A percentile compares a stretch with the other conserved stretches of the same genome.
Conservation (phyloP, 164 flowering plant genomes). For the Aristolochia contorta region DNA sequence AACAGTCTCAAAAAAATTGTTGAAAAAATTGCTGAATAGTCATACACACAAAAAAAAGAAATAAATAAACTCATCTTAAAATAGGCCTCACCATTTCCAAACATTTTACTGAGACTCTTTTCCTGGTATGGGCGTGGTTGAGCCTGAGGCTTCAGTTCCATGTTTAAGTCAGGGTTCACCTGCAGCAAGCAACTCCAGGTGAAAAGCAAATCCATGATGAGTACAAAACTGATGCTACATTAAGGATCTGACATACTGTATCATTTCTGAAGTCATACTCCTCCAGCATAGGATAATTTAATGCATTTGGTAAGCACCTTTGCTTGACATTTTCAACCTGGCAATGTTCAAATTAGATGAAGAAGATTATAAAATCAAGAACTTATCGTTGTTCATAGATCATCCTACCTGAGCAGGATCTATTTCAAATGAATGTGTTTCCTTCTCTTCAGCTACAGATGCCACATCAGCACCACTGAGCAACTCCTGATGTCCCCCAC, state of each 20-base stretch:
- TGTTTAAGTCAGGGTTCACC: constrained; percentile 93
- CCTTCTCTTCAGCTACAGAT: too few species aligned
- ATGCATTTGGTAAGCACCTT: constrained; percentile 88
- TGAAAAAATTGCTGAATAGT: neutral
- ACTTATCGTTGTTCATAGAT: too few species aligned
- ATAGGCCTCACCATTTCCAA: constrained; percentile 78
- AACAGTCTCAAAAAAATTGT: too few species aligned
- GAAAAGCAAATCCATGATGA: neutral
- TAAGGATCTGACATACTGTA: constrained; percentile 39
- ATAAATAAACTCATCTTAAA: neutral
- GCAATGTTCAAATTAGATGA: neutral
- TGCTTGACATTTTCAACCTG: constrained; percentile 98
- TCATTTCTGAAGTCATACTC: constrained; percentile 99
- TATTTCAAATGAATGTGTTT: constrained; percentile 54
- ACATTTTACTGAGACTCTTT: constrained; percentile 99
- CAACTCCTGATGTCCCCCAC: too few species aligned
- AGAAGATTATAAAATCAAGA: neutral
- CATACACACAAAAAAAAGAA: too few species aligned
- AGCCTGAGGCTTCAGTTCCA: constrained; percentile 94
- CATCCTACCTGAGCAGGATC: constrained; percentile 73
- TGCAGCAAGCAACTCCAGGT: constrained; percentile 14
- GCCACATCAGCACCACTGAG: too few species aligned
- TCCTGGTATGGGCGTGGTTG: constrained; percentile 98
- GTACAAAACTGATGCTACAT: neutral
- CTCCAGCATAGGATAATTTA: constrained; percentile 97